A percentile compares a stretch with the other conserved stretches of the same genome.
Conservation (phyloP, 2,329 filamentous ascomycete species). For the Sporothrix curviconia region DNA sequence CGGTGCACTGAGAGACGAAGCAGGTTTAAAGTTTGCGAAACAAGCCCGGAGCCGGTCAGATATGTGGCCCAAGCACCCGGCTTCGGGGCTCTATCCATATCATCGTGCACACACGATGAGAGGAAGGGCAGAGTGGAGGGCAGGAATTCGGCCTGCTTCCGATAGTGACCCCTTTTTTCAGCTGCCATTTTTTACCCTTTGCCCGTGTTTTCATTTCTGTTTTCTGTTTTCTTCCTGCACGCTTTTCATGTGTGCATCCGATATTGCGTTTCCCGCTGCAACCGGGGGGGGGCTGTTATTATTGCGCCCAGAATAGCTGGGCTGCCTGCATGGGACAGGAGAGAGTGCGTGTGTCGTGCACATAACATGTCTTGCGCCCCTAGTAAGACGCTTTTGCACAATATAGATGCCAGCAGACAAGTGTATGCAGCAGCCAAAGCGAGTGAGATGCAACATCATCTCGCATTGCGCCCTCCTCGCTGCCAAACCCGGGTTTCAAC, state of each 20-base stretch:
- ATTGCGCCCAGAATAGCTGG: background rate
- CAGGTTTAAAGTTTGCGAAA: background rate
- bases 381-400: no score
- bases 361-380: no score
- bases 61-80: background rate
- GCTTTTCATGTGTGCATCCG: background rate
- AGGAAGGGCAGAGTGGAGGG: background rate
- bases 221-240: background rate
- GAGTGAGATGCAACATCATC: background rate
- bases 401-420: no score
- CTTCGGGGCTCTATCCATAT: background rate
- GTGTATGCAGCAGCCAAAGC: background rate
- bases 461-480: conserved; percentile 1
- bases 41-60: no score
- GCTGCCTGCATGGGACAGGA: background rate
- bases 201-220: background rate
- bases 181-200: background rate
- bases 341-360: no score
- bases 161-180: background rate
- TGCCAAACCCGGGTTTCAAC: background rate
- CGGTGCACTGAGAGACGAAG: background rate
- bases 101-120: background rate
- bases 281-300: background rate
- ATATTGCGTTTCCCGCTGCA: conserved; percentile 4
- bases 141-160: background rate